A percentile compares a stretch with the other conserved stretches of the same genome.
Conservation (phyloP, 192 early-diverging fungal genomes). For the Dimargaris verticillata region DNA sequence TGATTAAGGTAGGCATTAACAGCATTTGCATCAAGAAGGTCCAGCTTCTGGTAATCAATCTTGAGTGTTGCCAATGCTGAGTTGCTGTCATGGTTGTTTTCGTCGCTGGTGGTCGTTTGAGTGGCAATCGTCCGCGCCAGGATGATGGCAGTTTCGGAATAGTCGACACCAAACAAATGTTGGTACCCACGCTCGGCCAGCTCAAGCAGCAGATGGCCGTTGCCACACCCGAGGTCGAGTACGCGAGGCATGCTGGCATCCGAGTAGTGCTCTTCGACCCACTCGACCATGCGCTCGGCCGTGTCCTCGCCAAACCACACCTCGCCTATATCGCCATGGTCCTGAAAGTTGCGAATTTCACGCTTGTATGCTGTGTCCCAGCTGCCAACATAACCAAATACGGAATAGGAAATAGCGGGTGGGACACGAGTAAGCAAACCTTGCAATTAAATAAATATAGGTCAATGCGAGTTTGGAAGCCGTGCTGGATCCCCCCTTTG, state of each 20-base stretch:
- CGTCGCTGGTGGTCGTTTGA: conserved; percentile 11
- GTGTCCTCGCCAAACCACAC: conserved; percentile 82
- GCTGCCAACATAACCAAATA: conserved; percentile 14
- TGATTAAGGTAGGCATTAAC: conserved; percentile 12
- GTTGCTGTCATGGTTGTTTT: no score
- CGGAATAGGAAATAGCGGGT: neutral
- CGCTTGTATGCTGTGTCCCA: conserved; percentile 75
- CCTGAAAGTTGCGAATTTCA: conserved; percentile 64
- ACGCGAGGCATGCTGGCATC: conserved; percentile 16
- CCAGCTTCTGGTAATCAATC: conserved; percentile 38
- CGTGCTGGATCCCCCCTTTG: neutral
- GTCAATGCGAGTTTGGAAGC: neutral
- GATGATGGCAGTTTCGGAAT: conserved; percentile 56
- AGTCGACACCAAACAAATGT: conserved; percentile 69
- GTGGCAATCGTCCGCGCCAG: conserved; percentile 49
- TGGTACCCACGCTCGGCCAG: conserved; percentile 52
- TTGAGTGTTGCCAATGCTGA: no score
- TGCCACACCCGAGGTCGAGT: conserved; percentile 83
- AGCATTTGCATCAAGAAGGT: conserved; percentile 36
- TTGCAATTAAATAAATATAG: neutral
- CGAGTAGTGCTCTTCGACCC: conserved; percentile 37
- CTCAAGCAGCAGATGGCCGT: conserved; percentile 73
- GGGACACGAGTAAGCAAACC: conserved; percentile 5
- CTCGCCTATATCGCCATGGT: conserved; percentile 79
- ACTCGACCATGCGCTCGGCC: conserved; percentile 75